Conservation (phyloP, 129 eudicot genomes). For the Sambucus nigra region DNA sequence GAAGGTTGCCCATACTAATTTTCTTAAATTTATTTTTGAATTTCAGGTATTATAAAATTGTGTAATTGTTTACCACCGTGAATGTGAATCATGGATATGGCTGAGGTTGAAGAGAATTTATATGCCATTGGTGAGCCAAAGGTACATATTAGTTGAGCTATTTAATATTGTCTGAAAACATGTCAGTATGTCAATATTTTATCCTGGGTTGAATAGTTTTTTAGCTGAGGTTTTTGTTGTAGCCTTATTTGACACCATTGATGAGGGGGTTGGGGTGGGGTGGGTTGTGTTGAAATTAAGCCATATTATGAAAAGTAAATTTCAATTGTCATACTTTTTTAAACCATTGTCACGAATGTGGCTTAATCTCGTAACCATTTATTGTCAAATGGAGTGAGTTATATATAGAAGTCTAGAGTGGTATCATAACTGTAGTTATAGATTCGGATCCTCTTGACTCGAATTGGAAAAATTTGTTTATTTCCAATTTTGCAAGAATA, state of each 20-base stretch:
- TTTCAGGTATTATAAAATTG: conserved; percentile 26
- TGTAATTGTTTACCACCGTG: conserved; percentile 7
- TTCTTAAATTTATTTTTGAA: conserved; percentile 6
- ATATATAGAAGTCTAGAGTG: too few species aligned
- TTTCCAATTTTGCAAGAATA: too few species aligned
- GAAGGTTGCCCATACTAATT: not conserved
- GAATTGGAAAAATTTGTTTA: not conserved
- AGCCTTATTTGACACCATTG: too few species aligned
- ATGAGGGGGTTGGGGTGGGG: too few species aligned
- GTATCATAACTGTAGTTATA: too few species aligned
- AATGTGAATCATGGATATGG: conserved; percentile 49
- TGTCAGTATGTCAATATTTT: not conserved
- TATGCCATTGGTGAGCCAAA: conserved; percentile 84
- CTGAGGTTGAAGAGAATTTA: conserved; percentile 76
- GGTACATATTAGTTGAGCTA: conserved; percentile 34
- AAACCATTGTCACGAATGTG: too few species aligned
- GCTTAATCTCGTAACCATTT: too few species aligned
- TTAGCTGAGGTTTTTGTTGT: too few species aligned
- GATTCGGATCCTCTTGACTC: not conserved
- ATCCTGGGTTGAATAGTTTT: not conserved
- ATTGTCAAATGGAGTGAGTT: too few species aligned
- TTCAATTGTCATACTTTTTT: too few species aligned
- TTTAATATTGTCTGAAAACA: too few species aligned
- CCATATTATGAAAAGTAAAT: too few species aligned
- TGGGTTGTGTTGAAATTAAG: not conserved